Conservation (phyloP, 208 protist species). For the Wallacemonas sp. region DNA sequence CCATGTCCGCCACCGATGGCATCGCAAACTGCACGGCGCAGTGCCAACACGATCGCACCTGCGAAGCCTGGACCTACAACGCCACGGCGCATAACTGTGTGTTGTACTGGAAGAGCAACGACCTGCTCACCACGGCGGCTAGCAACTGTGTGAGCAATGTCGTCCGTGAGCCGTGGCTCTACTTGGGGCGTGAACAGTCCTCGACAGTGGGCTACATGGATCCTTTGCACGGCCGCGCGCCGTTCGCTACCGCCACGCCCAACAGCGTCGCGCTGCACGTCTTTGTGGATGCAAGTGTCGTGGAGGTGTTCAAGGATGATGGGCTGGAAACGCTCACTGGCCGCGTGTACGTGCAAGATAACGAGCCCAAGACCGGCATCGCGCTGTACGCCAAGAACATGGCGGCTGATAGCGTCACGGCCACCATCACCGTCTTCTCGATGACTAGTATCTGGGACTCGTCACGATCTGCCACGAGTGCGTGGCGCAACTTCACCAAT, state of each 20-base stretch:
- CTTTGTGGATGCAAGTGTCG: slow-evolving; percentile 36
- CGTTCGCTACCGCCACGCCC: slow-evolving; percentile 22
- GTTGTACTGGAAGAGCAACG: slow-evolving; percentile 39
- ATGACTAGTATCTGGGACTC: slow-evolving; percentile 29
- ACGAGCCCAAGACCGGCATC: slow-evolving; percentile 22
- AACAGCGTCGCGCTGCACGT: slow-evolving; percentile 30
- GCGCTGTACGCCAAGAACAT: slow-evolving; percentile 37
- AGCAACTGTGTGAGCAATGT: slow-evolving; percentile 25
- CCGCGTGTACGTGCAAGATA: slow-evolving; percentile 29
- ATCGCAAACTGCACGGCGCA: slow-evolving; percentile 31
- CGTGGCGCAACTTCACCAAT: neutral
- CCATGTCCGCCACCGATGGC: neutral
- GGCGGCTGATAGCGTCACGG: slow-evolving; percentile 19
- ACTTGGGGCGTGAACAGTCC: slow-evolving; percentile 31
- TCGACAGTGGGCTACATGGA: slow-evolving; percentile 28
- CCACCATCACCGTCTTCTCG: slow-evolving; percentile 30
- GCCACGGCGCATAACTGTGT: slow-evolving; percentile 18
- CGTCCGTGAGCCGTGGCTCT: slow-evolving; percentile 33
- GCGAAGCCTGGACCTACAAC: slow-evolving; percentile 38
- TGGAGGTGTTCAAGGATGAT: slow-evolving; percentile 54
- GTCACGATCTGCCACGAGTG: neutral
- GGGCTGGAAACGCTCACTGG: slow-evolving; percentile 41
- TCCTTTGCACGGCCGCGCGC: slow-evolving; percentile 33
- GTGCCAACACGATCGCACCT: slow-evolving; percentile 33
- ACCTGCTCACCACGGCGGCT: slow-evolving; percentile 2